phyloP scores from a whole-genome alignment of 202 grass and related monocot species.

The Saccharum hybrid region DNA sequence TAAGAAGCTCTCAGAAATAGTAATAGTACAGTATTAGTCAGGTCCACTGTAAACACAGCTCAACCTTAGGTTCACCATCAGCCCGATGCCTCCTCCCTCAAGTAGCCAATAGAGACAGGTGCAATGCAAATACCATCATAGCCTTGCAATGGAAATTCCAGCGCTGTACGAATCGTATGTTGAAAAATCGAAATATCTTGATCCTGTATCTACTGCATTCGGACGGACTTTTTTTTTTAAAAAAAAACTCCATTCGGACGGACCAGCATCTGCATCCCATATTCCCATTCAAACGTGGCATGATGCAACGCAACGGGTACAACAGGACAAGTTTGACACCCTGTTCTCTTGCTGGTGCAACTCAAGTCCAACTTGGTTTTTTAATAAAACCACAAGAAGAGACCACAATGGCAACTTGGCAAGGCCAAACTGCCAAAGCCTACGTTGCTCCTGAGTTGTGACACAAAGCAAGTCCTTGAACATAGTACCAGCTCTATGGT shows the following conservation, averaged over 20 bases:
- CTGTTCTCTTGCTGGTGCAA: background rate
- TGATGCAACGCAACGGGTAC: background rate
- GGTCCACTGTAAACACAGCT: too few species aligned
- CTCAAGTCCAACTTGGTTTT: background rate
- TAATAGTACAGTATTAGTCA: too few species aligned
- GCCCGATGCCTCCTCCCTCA: too few species aligned
- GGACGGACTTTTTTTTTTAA: background rate
- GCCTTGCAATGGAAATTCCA: too few species aligned
- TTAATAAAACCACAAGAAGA: background rate
- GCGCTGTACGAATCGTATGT: too few species aligned
- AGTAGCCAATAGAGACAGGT: too few species aligned
- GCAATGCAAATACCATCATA: too few species aligned
- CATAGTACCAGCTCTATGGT: background rate
- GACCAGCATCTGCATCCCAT: background rate
- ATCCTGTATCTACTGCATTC: background rate
- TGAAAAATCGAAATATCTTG: too few species aligned
- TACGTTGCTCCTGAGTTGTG: background rate
- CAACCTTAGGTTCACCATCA: too few species aligned
- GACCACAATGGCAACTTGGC: background rate
- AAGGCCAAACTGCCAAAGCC: background rate
- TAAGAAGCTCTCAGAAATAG: too few species aligned
- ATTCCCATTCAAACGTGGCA: background rate
- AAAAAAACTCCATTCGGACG: background rate
- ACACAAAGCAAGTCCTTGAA: conserved; percentile 22
- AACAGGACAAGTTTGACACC: conserved; percentile 3